Base-by-base conservation (phyloP, 2,329 filamentous ascomycete species). In the Hirsutella minnesotensis region DNA sequence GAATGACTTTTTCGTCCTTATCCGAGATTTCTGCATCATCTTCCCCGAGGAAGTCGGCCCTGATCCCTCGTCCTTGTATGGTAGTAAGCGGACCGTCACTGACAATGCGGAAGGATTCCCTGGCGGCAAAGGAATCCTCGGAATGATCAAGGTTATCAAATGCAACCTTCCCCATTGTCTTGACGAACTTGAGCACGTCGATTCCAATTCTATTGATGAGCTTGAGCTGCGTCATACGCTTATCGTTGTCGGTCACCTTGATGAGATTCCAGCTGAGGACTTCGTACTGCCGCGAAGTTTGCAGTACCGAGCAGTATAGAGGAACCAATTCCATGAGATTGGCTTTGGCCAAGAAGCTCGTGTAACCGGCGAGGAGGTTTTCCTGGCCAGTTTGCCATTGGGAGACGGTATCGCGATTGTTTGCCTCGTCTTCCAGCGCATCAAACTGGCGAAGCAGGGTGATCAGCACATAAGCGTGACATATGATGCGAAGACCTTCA, bases 231-330 rank as follows among this genome's bases (percentile, higher is more conserved):
- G 75, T 69, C 22, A 77, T 61, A 51, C 88, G 81, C 46, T 83
- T 77, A 8, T 76, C 68, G 8, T 69, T 62, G 36, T 84, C 76
- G 22, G 74, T 72, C 43, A 95, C 73, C 38, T 85, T 77, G 40
- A 88, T 81, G 43, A 95, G 66, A 44, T 94, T 83, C 41, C 78
- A 75, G 44, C 82, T 86, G 39, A 98, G 71, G 15, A 82, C 81
- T 43, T 79, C 74, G 51, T 87, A 80, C 47, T 75, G 73, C 48
- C 82, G 73, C 12, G 77, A 67, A 7, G 70, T 65, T 9, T 77
- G 71, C 12, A 98, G 69, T 52, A 86, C 81, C 9, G 87, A 87
- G 48, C 86, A 89, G 60, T 98, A 98, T 1, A 94, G 68, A 1
- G 92, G 89, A 43, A 95, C 83, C 35, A 92, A 66, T 48, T 90